A percentile compares a stretch with the other conserved stretches of the same genome.
phyloP scores from a whole-genome alignment of 2,329 filamentous ascomycete species.

The Lachnellula suecica region DNA sequence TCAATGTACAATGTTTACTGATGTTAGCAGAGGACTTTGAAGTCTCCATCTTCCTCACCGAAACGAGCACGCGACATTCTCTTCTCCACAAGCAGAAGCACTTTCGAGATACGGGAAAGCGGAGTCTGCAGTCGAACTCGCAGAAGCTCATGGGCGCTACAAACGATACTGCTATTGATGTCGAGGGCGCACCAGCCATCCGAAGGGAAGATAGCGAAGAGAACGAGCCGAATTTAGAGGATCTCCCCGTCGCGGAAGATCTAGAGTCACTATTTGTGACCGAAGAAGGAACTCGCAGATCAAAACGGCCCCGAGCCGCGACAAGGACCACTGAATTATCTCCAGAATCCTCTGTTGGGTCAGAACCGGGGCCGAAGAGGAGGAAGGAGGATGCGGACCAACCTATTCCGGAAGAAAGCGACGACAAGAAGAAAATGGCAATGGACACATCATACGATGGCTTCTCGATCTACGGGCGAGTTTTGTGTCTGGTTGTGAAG shows the following conservation, averaged over 20 bases:
- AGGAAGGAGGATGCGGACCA: slow-evolving; percentile 38
- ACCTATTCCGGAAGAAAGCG: slow-evolving; percentile 37
- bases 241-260: slow-evolving; percentile 25
- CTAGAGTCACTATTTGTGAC: slow-evolving; percentile 36
- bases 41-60: slow-evolving; percentile 89
- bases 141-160: slow-evolving; percentile 57
- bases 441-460: slow-evolving; percentile 90
- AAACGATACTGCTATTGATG: slow-evolving; percentile 46
- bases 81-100: slow-evolving; percentile 83
- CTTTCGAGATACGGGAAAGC: slow-evolving; percentile 59
- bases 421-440: slow-evolving; percentile 88
- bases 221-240: slow-evolving; percentile 20
- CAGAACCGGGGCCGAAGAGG: slow-evolving; percentile 43
- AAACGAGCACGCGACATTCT: slow-evolving; percentile 81
- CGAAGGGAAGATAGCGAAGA: slow-evolving; percentile 29
- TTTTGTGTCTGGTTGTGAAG: slow-evolving; percentile 85
- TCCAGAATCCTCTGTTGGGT: slow-evolving; percentile 22
- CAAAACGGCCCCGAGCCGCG: slow-evolving; percentile 30
- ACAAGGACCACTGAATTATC: slow-evolving; percentile 24
- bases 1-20: slow-evolving; percentile 10
- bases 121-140: slow-evolving; percentile 51
- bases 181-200: slow-evolving; percentile 31
- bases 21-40: slow-evolving; percentile 79
- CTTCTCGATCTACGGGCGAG: slow-evolving; percentile 92
- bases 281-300: slow-evolving; percentile 25